These are phyloP conservation scores for Phycomyces nitens DNA, from an alignment of 192 early-diverging fungal genomes.

Conservation along the genomic window DNA sequence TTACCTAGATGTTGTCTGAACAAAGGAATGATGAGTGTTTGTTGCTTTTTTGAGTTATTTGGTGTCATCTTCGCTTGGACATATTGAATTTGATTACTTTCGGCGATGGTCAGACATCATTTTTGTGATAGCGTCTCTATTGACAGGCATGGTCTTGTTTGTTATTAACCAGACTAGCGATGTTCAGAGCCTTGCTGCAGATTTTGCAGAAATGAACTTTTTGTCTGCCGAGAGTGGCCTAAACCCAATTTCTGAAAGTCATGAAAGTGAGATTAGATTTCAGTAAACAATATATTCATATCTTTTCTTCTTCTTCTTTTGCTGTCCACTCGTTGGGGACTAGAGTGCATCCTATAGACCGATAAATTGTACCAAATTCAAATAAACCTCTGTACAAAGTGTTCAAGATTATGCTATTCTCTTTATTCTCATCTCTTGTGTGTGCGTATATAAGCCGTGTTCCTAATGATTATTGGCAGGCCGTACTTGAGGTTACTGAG, in stretches of 20 bases:
- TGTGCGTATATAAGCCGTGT: too few species aligned
- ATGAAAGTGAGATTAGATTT: too few species aligned
- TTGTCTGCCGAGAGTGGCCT: slow-evolving; percentile 10
- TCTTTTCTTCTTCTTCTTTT: too few species aligned
- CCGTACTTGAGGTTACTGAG: too few species aligned
- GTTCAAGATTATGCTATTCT: too few species aligned
- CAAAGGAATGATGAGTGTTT: neutral
- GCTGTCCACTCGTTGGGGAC: too few species aligned
- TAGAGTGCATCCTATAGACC: too few species aligned
- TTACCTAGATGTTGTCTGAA: neutral
- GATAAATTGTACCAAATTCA: too few species aligned
- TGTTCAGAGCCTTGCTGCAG: slow-evolving; percentile 16
- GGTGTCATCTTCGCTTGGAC: slow-evolving; percentile 74
- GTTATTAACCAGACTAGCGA: slow-evolving; percentile 60
- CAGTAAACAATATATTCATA: too few species aligned
- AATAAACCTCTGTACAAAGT: too few species aligned
- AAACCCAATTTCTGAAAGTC: neutral
- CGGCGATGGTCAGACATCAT: slow-evolving; percentile 93
- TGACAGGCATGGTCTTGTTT: slow-evolving; percentile 69
- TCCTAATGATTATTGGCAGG: too few species aligned
- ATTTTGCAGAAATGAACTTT: slow-evolving; percentile 28
- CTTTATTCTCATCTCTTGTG: too few species aligned
- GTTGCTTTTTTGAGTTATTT: slow-evolving; percentile 46
- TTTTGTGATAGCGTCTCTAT: slow-evolving; percentile 77
- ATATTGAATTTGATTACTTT: slow-evolving; percentile 88